Evolutionary conservation across 352 stramenopile genomes (phyloP), one percentile per base, ranked within the genome.

Genomic region (Phytophthora pinifolia): DNA sequence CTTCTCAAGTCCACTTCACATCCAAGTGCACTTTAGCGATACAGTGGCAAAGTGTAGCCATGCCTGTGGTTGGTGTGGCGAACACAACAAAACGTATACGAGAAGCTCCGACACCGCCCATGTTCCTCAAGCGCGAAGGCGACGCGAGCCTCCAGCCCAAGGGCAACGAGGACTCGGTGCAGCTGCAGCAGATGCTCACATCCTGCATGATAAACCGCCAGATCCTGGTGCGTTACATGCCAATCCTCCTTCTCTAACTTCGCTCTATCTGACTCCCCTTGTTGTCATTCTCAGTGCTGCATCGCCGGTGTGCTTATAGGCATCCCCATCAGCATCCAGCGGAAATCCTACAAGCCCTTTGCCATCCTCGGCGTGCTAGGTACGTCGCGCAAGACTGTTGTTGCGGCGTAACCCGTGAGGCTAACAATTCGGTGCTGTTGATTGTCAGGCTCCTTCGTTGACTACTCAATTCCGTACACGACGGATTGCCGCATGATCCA

Each of bases 151-250:
- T 70, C 53, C 65, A 74, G 59, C 76, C 77, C 39, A 80, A 83
- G 55, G 79, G 76, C 53, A 63, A 71, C 46, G 81, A 91, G 51
- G 81, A 91, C 63, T 88, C 79, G 46, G 43, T 39, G 10, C 78
- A 91, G 65, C 63, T 91, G 35, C 65, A 87, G 63, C 84, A 91
- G 61, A 91, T 91, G 81, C 81, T 91, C 53, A 87, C 81, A 32
- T 91, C 81, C 20, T 91, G 81, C 54, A 89, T 91, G 81, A 86
- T 91, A 64, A 91, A 91, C 55, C 76, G 81, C 6, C 81, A 91
- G 70, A 82, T 91, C 27, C 56, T 91, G 67, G 81, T 91, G 44
- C 55, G n/a, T n/a, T n/a, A n/a, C n/a, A n/a, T n/a, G n/a, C n/a
- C n/a, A n/a, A n/a, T n/a, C n/a, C n/a, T n/a, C n/a, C n/a, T n/a